Evolutionary conservation across 2,329 filamentous ascomycete genomes (phyloP).

Genomic region (Celoporthe dispersa): DNA sequence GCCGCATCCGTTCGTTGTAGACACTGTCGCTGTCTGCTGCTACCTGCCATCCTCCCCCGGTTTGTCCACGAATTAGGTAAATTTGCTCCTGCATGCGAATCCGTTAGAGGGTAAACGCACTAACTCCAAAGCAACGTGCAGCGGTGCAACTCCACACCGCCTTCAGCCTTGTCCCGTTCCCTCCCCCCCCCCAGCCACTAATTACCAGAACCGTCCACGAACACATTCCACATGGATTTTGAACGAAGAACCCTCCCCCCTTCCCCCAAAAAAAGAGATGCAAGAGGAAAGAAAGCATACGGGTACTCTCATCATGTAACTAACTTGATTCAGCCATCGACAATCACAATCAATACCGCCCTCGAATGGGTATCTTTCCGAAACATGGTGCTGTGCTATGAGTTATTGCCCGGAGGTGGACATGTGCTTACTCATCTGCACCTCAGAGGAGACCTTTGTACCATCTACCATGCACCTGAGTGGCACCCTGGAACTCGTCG

Average conservation of each 20-base stretch:
- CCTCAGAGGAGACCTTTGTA: not conserved
- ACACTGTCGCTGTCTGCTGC: not conserved
- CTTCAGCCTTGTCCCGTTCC: slow-evolving; percentile 4
- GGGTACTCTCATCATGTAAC: not conserved
- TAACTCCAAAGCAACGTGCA: not conserved
- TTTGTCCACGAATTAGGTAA: not conserved
- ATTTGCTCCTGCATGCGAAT: not conserved
- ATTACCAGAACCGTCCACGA: slow-evolving; percentile 3
- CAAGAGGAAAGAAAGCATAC: not conserved
- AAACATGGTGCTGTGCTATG: not conserved
- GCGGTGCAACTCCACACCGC: not conserved
- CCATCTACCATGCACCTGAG: not conserved
- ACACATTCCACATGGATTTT: not conserved
- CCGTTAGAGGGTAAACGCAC: not conserved
- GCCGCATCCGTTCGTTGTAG: not conserved
- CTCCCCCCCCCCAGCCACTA: not conserved
- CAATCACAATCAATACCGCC: not conserved
- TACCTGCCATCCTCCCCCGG: not conserved
- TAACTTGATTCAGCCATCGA: not conserved
- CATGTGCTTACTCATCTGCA: not conserved
- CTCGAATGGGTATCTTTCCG: not conserved
- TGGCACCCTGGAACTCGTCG: not conserved
- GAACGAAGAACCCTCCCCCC: not conserved
- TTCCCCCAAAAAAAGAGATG: not conserved
- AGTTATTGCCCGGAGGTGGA: not conserved